These are phyloP conservation scores for Citrus sp. DNA, from an alignment of 345 rosid genomes.

Conservation along the genomic window DNA sequence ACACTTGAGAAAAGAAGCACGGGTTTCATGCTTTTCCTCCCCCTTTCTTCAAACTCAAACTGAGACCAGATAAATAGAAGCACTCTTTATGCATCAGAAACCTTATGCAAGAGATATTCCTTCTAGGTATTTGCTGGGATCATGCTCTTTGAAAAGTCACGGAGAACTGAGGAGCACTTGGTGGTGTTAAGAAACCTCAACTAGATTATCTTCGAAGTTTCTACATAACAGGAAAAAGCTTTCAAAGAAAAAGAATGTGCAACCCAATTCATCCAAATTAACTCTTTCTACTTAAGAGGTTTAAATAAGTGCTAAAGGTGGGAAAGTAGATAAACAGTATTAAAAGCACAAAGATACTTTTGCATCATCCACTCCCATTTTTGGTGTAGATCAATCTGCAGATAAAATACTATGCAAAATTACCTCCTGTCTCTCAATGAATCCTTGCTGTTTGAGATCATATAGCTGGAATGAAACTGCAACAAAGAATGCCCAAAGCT, in stretches of 20 bases:
- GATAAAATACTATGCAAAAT: not conserved
- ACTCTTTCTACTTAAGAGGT: not conserved
- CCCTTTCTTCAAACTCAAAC: not conserved
- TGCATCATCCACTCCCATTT: not conserved
- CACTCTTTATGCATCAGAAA: not conserved
- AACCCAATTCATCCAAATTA: not conserved
- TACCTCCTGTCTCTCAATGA: slow-evolving; percentile 98
- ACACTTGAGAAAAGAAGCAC: not conserved
- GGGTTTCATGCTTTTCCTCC: not conserved
- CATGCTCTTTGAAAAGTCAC: not conserved
- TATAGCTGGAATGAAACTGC: slow-evolving; percentile 96
- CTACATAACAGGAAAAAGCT: not conserved
- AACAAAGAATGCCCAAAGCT: slow-evolving; percentile 6
- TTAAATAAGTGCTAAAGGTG: not conserved
- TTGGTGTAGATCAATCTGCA: not conserved
- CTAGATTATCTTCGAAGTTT: not conserved
- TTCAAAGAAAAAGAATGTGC: not conserved
- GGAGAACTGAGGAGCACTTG: not conserved
- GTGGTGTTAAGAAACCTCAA: not conserved
- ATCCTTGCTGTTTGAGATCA: slow-evolving; percentile 99
- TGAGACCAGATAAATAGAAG: not conserved
- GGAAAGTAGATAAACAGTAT: not conserved
- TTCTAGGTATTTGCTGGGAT: not conserved
- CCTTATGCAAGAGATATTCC: not conserved
- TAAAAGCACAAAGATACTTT: not conserved